phyloP scores from a whole-genome alignment of 2,329 filamentous ascomycete genomes.

The Cryoendolithus antarcticus region DNA sequence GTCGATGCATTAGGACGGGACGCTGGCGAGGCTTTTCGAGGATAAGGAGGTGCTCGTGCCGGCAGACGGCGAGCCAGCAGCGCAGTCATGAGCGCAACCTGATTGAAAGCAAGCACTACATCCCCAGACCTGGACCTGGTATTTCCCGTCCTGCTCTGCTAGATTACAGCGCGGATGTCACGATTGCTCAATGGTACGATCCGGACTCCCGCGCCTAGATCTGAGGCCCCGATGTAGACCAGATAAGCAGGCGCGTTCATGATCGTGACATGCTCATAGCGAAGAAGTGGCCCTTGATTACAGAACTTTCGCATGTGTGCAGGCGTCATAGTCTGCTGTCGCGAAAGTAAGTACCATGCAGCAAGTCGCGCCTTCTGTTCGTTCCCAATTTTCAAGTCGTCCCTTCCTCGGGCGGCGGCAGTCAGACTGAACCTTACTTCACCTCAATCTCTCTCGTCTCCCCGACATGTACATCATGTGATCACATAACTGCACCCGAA shows the following conservation, averaged over 20 bases:
- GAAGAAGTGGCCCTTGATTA: too few relatives aligned
- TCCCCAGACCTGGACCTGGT: not conserved
- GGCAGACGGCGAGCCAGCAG: slow-evolving; percentile 32
- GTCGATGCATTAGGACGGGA: slow-evolving; percentile 93
- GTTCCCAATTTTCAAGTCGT: not conserved
- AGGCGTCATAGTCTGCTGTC: too few relatives aligned
- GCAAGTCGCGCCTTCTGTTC: too few relatives aligned
- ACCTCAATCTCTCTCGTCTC: not conserved
- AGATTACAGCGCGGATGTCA: slow-evolving; percentile 1
- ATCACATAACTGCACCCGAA: not conserved
- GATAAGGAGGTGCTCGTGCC: slow-evolving; percentile 76
- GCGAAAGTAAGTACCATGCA: too few relatives aligned
- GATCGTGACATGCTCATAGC: too few relatives aligned
- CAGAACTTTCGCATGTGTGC: too few relatives aligned
- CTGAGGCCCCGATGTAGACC: too few relatives aligned
- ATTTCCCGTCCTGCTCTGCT: slow-evolving; percentile 1
- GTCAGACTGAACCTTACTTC: not conserved
- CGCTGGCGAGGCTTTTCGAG: slow-evolving; percentile 80
- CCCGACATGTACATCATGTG: too few relatives aligned
- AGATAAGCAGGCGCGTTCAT: too few relatives aligned
- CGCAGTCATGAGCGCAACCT: not conserved
- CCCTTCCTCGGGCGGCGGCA: not conserved
- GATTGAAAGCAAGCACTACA: not conserved
- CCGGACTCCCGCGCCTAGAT: not conserved
- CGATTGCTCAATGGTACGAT: not conserved